Evolutionary conservation across 2,329 filamentous ascomycete species (phyloP), one percentile per base, ranked within the genome.

Genomic region (Aspergillus fijiensis): DNA sequence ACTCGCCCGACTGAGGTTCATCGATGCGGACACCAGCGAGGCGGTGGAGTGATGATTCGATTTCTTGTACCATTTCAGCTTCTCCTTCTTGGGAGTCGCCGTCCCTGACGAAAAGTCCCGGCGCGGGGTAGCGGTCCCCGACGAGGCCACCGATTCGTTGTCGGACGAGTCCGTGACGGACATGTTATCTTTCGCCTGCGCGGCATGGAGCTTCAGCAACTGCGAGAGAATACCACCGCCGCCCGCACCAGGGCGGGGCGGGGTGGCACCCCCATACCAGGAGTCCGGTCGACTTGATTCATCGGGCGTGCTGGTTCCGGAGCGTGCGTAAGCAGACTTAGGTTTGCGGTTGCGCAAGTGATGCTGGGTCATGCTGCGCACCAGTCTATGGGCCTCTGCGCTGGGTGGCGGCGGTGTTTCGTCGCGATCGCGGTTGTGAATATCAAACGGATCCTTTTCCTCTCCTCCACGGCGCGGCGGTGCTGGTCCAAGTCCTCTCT

Each of bases 141-240:
- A 69, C 2, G 68, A 72, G 14, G 65, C 58, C 52, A 63, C 65
- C 1, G 69, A 69, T 21, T 73, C 72, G 31, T 66, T 69, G 27
- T 73, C 70, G 11, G 72, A 74, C 27, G 71, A 69, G 59, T 74
- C 69, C 2, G 72, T 70, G n/a, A 70, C 67, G 39, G 59, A 63
- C 45, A 66, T 65, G 52, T 68, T 72, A 47, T 67, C 69, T 14
- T 67, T 75, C 42, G 69, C 69, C 70, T 82, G 79, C 81, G 78
- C 56, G 85, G 82, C 66, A 31, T 91, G 89, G 3, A 92, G 79
- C 72, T 87, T 90, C 53, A 95, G 78, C 1, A 96, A 77, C 1
- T 87, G 88, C 0, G 88, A 86, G 1, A 96, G 77, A 49, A 94
- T 86, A 29, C 91, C 90, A 3, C 74, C 71, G 2, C 72, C 71